Base-by-base conservation (phyloP, 805 yeast genomes). In the Ogataea henricii region DNA sequence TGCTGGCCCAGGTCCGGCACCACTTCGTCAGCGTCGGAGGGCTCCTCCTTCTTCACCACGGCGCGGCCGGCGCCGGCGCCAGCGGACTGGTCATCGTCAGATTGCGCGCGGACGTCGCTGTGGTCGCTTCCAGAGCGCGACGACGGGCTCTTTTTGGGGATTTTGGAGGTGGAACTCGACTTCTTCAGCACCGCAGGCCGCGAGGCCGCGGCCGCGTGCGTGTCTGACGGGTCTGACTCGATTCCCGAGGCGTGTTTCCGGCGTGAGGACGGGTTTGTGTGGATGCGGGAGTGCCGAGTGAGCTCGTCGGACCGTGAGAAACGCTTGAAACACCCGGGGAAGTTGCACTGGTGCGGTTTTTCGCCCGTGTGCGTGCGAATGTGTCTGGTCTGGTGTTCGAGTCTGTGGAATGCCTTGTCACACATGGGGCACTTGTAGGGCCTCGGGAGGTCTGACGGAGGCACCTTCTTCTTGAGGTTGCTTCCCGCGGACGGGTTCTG, bases 291-390 rank as follows among this genome's bases (percentile, higher is more conserved):
- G 68, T 89, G 97, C 56, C 96, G 74, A 12, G 96, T 89, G 48
- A 89, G 75, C 69, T 89, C 96, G 68, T 90, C 96, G 22, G 84
- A 76, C 53, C 96, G 77, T 48, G 87, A 78, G 62, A 89, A 89
- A 53, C 86, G 75, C 66, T 90, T 89, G 45, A 81, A 66, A 68
- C 97, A 89, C n/a, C 88, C 88, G 1, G 94, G 90, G 57, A 78
- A 89, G 16, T 82, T 78, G 67, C 97, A 89, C 42, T 81, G 83
- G 63, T 87, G 94, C 2, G 96, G 96, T 64, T 89, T 87, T 65
- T 89, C 96, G 41, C 97, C 97, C 0, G 97, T 89, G 69, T 89
- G 96, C 8, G 96, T 89, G 48, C 96, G 74, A 56, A 90, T 85
- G 65, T 89, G 97, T 56, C 97, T 77, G 10, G 96, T 89, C 63